A percentile compares a stretch with the other conserved stretches of the same genome.
Conservation (phyloP, 192 early-diverging fungal species). For the Thamnidium elegans region DNA sequence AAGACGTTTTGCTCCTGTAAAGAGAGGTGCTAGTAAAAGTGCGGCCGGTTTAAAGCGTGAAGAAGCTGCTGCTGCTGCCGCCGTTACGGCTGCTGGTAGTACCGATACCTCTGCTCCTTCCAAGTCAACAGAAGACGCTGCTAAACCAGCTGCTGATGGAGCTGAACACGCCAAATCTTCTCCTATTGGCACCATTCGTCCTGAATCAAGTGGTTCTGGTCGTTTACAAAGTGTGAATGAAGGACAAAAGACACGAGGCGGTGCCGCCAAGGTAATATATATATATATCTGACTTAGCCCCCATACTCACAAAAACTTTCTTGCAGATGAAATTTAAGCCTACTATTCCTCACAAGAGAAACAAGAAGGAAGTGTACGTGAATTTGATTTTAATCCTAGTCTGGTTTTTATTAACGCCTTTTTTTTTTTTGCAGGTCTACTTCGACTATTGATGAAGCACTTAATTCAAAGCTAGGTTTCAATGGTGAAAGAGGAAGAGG, state of each 20-base stretch:
- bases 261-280: constrained; percentile 39
- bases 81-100: neutral
- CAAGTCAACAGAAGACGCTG: neutral
- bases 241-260: constrained; percentile 38
- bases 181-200: constrained; percentile 25
- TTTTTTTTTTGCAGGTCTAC: constrained; percentile 6
- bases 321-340: constrained; percentile 58
- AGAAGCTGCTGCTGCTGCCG: neutral
- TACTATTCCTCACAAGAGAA: constrained; percentile 53
- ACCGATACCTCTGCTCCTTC: neutral
- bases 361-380: constrained; percentile 54
- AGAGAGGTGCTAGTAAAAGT: constrained; percentile 10
- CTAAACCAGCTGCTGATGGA: neutral
- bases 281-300: neutral
- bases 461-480: constrained; percentile 5
- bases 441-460: constrained; percentile 19
- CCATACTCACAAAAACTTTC: neutral
- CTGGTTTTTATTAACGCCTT: neutral
- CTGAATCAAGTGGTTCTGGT: constrained; percentile 23
- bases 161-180: neutral
- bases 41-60: neutral
- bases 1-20: constrained; percentile 26
- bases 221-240: constrained; percentile 29
- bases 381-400: neutral
- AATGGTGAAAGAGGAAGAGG: constrained; percentile 40